phyloP scores from a whole-genome alignment of 2,329 filamentous ascomycete genomes.

The Alternaria ethzedia region DNA sequence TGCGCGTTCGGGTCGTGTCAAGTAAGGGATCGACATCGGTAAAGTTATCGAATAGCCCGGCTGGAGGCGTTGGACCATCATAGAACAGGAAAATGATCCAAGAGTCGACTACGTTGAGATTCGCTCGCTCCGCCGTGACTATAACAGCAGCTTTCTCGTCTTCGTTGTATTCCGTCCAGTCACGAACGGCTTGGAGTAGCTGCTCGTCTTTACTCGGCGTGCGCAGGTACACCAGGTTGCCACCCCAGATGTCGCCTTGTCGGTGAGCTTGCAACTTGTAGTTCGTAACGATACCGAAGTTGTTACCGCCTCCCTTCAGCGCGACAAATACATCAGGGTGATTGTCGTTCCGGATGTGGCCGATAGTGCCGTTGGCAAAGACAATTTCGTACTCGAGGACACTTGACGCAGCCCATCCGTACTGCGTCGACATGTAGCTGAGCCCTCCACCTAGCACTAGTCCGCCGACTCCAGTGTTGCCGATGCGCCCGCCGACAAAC shows the following conservation, averaged over 20 bases:
- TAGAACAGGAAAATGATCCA: constrained; percentile 45
- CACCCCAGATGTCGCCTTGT: constrained; percentile 53
- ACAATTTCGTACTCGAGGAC: constrained; percentile 55
- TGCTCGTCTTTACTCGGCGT: constrained; percentile 44
- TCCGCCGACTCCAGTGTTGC: constrained; percentile 56
- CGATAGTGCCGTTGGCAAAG: constrained; percentile 54
- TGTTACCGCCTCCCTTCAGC: constrained; percentile 48
- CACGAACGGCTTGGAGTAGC: constrained; percentile 57
- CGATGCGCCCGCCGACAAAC: constrained; percentile 55
- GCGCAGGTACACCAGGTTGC: constrained; percentile 53
- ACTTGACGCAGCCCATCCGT: constrained; percentile 56
- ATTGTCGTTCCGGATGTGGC: constrained; percentile 25
- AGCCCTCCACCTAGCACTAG: constrained; percentile 54
- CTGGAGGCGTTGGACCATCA: constrained; percentile 51
- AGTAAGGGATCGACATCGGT: constrained; percentile 53
- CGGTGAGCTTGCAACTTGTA: constrained; percentile 31
- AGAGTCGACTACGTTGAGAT: constrained; percentile 36
- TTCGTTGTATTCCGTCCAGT: constrained; percentile 64
- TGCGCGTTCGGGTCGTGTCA: constrained; percentile 57
- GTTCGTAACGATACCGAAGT: constrained; percentile 50
- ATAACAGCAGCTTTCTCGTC: constrained; percentile 42
- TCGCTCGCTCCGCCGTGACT: constrained; percentile 36
- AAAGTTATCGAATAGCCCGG: constrained; percentile 64
- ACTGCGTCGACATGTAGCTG: constrained; percentile 46
- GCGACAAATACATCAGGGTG: constrained; percentile 47